These are phyloP conservation scores for Lathyrus sativus DNA, from an alignment of 306 rosid genomes.

Conservation along the genomic window DNA sequence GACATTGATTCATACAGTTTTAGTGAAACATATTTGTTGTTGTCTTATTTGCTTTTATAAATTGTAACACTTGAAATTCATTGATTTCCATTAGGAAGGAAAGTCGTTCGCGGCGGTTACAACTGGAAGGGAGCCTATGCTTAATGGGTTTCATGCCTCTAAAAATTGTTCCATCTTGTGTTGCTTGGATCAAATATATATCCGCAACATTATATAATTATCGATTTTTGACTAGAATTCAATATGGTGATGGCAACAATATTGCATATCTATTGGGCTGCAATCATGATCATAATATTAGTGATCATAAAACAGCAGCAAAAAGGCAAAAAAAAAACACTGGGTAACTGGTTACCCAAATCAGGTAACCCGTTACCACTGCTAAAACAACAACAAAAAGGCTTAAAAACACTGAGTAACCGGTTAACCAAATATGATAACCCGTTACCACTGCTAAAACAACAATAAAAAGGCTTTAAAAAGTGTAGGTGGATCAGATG, in stretches of 20 bases:
- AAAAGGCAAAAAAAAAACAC: no score
- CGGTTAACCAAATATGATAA: no score
- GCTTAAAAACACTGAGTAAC: no score
- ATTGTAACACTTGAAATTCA: conserved; percentile 23
- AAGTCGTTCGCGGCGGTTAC: no score
- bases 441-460: no score
- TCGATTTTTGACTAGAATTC: conserved; percentile 62
- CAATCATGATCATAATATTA: conserved; percentile 27
- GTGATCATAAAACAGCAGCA: no score
- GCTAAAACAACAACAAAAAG: no score
- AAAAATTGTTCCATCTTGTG: conserved; percentile 59
- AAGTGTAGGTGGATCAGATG: no score
- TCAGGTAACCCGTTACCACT: no score
- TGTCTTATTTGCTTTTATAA: conserved; percentile 2
- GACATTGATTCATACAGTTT: neutral
- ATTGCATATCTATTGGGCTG: conserved; percentile 65
- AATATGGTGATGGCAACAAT: conserved; percentile 67
- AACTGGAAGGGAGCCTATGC: conserved; percentile 76
- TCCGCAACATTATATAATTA: conserved; percentile 76
- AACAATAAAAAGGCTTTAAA: no score
- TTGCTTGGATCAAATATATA: conserved; percentile 81
- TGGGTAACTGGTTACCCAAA: no score
- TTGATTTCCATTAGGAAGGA: conserved; percentile 50
- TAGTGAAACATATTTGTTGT: conserved; percentile 2
- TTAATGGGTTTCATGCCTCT: conserved; percentile 44